Evolutionary conservation across 495 filamentous ascomycete species (phyloP).

Genomic region (Aspergillus carlsbadensis): DNA sequence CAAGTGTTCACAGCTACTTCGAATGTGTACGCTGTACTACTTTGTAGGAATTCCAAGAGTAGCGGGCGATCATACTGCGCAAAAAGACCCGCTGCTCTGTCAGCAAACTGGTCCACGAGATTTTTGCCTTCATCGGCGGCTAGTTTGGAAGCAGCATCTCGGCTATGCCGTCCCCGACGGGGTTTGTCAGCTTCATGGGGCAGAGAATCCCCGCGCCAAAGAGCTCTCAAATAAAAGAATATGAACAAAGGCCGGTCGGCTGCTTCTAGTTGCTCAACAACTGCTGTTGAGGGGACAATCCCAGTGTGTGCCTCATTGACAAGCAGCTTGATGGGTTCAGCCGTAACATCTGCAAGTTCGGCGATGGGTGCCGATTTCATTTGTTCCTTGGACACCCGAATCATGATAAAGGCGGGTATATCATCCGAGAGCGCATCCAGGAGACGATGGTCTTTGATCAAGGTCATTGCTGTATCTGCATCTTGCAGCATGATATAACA

Average conservation of each 20-base stretch:
- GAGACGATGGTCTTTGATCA: slow-evolving; percentile 81
- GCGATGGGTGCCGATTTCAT: slow-evolving; percentile 60
- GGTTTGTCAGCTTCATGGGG: slow-evolving; percentile 38
- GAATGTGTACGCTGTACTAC: slow-evolving; percentile 78
- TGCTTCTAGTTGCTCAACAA: slow-evolving; percentile 69
- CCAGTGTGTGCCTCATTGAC: slow-evolving; percentile 90
- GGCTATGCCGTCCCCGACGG: slow-evolving; percentile 37
- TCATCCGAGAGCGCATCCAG: slow-evolving; percentile 84
- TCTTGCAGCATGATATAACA: slow-evolving; percentile 91
- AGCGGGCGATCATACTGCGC: slow-evolving; percentile 76
- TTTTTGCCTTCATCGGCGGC: slow-evolving; percentile 62
- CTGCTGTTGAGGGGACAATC: slow-evolving; percentile 72
- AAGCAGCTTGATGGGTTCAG: slow-evolving; percentile 80
- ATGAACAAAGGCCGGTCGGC: slow-evolving; percentile 64
- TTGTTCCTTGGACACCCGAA: slow-evolving; percentile 76
- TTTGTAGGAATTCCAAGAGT: slow-evolving; percentile 83
- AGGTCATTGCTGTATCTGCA: slow-evolving; percentile 79
- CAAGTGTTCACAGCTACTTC: slow-evolving; percentile 75
- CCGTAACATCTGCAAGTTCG: slow-evolving; percentile 74
- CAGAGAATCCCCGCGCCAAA: slow-evolving; percentile 74
- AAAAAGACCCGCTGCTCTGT: slow-evolving; percentile 81
- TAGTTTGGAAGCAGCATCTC: slow-evolving; percentile 44
- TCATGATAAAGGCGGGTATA: slow-evolving; percentile 81
- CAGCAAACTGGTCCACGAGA: slow-evolving; percentile 81
- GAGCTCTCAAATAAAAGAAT: slow-evolving; percentile 84